A percentile compares a stretch with the other conserved stretches of the same genome.
Evolutionary conservation across 352 stramenopile species (phyloP).

Genomic region (Phytopythium chamaehyphon): DNA sequence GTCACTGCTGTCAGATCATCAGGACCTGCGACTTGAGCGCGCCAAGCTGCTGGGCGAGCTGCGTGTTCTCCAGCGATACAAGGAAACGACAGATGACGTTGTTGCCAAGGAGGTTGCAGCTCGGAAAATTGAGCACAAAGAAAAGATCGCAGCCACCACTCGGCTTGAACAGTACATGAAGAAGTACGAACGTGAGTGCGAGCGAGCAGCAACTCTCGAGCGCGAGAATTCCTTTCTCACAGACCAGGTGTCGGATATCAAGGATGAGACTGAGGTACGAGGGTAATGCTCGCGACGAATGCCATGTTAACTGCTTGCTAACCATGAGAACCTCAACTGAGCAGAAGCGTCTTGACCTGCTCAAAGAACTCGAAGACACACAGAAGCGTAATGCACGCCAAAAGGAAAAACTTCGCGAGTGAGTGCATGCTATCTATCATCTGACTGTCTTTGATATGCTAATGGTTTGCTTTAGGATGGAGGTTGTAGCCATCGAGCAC

Average conservation of each 20-base stretch:
- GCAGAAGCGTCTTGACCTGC: constrained; percentile 61
- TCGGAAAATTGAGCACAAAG: constrained; percentile 63
- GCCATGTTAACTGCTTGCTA: background rate
- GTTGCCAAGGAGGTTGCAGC: constrained; percentile 48
- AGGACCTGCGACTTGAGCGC: constrained; percentile 63
- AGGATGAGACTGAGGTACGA: constrained; percentile 57
- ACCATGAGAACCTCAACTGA: background rate
- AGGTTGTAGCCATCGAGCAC: constrained; percentile 65
- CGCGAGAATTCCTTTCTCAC: constrained; percentile 65
- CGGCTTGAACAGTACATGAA: constrained; percentile 80
- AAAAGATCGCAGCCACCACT: constrained; percentile 53
- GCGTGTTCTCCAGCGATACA: constrained; percentile 68
- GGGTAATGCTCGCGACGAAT: background rate
- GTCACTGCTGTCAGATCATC: constrained; percentile 54
- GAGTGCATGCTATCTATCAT: constrained; percentile 6
- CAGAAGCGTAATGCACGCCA: constrained; percentile 64
- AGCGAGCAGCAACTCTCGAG: constrained; percentile 50
- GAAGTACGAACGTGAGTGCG: constrained; percentile 78
- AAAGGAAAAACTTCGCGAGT: constrained; percentile 73
- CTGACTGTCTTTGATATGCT: background rate
- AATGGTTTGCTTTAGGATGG: no score
- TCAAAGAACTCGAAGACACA: constrained; percentile 64
- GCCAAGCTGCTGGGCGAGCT: constrained; percentile 64
- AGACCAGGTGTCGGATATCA: constrained; percentile 67
- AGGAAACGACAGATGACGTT: constrained; percentile 65